Evolutionary conservation across 139 green algal genomes (phyloP), one percentile per base, ranked within the genome.

Genomic region (Monoraphidium neglectum): DNA sequence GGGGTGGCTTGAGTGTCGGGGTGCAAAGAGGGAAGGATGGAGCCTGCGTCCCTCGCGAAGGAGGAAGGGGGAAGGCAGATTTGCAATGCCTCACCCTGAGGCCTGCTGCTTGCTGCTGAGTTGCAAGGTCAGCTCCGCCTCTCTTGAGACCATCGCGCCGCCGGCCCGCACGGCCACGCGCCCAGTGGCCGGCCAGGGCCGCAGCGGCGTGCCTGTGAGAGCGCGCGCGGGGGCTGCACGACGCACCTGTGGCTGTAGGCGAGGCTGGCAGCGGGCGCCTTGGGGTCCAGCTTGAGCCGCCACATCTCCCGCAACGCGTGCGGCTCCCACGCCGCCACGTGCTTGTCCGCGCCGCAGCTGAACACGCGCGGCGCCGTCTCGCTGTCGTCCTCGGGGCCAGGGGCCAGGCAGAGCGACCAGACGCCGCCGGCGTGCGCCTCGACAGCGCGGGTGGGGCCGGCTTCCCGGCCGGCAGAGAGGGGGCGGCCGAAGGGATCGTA

Each of bases 341-440:
- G 82, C 56, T 84, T 57, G 71, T 90, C 86, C 43, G 64, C 64
- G 36, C 80, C 85, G 82, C 77, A 3, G 3, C 68, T 79, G 70
- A 80, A 87, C 37, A 87, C 32, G 62, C 71, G 73, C 30, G 54
- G 56, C 38, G 56, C 36, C 24, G 75, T 62, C 21, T 57, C 15
- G 70, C 80, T 66, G 2, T 76, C 53, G 68, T 82, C 79, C 63
- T 88, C 83, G 6, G 63, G n/a, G 37, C 70, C 64, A 36, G 63
- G 68, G 24, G 64, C 74, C 35, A 84, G 51, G 51, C 60, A 80
- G 40, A 81, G 46, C 21, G 77, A 69, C 71, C 82, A 76, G 43
- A 90, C 74, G 70, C 85, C 85, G 56, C 74, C 70, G 65, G 81
- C 77, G 53, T 90, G 85, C 1, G 46, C 78, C 36, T 59, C 54